Evolutionary conservation across 805 yeast genomes (phyloP).

Genomic region (Ogataea henricii): DNA sequence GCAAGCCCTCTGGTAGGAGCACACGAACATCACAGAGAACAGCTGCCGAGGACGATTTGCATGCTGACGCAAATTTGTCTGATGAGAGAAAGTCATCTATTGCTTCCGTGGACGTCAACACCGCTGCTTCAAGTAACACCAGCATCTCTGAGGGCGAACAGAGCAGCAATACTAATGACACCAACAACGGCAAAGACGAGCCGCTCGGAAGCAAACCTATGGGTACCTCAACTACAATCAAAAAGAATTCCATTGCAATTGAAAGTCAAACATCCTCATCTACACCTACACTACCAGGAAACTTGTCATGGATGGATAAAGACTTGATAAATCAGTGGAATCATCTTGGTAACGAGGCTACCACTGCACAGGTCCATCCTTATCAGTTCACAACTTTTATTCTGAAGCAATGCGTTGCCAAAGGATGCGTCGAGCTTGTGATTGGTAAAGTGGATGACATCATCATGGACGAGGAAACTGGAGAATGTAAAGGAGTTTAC

Average conservation of each 20-base stretch:
- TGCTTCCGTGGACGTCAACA: conserved; percentile 8
- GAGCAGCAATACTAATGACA: background rate
- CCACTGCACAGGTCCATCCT: conserved; percentile 97
- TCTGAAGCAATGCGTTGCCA: conserved; percentile 74
- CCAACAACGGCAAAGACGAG: background rate
- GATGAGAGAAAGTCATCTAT: conserved; percentile 12
- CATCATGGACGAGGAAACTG: conserved; percentile 59
- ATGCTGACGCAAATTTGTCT: conserved; percentile 8
- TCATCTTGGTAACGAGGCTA: conserved; percentile 75
- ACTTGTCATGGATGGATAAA: conserved; percentile 75
- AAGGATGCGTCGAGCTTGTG: conserved; percentile 81
- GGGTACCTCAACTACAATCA: conserved; percentile 34
- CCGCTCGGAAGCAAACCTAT: conserved; percentile 20
- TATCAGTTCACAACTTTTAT: conserved; percentile 87
- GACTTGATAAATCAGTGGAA: conserved; percentile 72
- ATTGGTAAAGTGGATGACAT: conserved; percentile 82
- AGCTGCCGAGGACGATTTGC: conserved; percentile 8
- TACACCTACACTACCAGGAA: conserved; percentile 50
- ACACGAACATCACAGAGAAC: conserved; percentile 6
- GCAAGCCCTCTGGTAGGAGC: conserved; percentile 3
- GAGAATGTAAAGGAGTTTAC: conserved; percentile 71
- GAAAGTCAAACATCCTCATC: conserved; percentile 24
- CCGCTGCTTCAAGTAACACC: conserved; percentile 15
- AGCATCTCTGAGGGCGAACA: conserved; percentile 16
- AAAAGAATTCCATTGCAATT: conserved; percentile 38